Percentiles rank a stretch among this genome's conserved stretches.
Evolutionary conservation across 352 stramenopile species (phyloP).

Genomic region (Pythium dissimile): DNA sequence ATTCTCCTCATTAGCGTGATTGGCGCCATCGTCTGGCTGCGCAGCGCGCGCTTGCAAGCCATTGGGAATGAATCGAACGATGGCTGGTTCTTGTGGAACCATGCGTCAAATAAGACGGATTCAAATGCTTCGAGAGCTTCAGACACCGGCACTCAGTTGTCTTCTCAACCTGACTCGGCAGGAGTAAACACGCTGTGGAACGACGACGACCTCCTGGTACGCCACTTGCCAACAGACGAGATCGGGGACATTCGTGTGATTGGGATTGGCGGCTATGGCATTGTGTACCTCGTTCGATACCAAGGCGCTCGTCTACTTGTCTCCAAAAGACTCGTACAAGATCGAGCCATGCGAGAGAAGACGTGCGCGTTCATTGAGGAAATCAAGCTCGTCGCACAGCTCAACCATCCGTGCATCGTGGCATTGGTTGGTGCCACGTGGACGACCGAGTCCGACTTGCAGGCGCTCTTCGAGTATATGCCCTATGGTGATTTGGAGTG

Average conservation of each 20-base stretch:
- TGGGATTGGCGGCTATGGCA: slow-evolving; percentile 4
- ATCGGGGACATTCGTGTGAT: slow-evolving; percentile 13
- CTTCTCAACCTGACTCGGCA: background rate
- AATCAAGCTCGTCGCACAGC: slow-evolving; percentile 32
- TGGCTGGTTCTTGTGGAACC: too few relatives aligned
- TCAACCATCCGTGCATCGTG: slow-evolving; percentile 35
- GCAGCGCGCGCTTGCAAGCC: too few relatives aligned
- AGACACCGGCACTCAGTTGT: background rate
- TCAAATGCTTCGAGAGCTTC: too few relatives aligned
- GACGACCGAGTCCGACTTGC: slow-evolving; percentile 21
- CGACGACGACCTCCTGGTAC: slow-evolving; percentile 12
- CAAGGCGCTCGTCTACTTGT: slow-evolving; percentile 1
- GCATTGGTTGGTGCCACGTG: slow-evolving; percentile 34
- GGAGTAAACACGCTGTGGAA: slow-evolving; percentile 1
- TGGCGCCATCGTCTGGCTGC: too few relatives aligned
- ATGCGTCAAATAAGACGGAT: too few relatives aligned
- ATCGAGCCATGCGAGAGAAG: slow-evolving; percentile 12
- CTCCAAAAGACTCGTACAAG: slow-evolving; percentile 12
- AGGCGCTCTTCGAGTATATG: slow-evolving; percentile 18
- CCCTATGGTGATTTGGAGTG: slow-evolving; percentile 13
- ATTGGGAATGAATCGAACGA: too few relatives aligned
- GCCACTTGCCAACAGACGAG: background rate
- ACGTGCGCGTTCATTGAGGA: slow-evolving; percentile 25
- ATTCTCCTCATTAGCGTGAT: too few relatives aligned
- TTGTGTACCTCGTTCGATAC: slow-evolving; percentile 13